Percentiles rank a stretch among this genome's conserved stretches.
These are phyloP conservation scores for Diaporthe longicolla DNA, from an alignment of 2,329 filamentous ascomycete genomes.

Conservation along the genomic window DNA sequence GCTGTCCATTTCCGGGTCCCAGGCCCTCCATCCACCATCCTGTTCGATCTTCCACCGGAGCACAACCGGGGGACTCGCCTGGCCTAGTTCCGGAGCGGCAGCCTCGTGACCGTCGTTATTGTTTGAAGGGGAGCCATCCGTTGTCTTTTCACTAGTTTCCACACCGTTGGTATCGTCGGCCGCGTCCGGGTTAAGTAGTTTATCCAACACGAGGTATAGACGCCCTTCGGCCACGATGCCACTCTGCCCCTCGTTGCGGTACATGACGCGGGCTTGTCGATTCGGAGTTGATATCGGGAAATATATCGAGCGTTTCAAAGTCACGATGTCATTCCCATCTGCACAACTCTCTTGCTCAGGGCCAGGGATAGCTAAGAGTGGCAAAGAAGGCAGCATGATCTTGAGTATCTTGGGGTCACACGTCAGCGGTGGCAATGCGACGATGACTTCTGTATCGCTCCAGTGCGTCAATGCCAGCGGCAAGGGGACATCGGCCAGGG, in stretches of 20 bases:
- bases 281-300: background rate
- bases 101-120: background rate
- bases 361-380: background rate
- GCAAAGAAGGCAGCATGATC: background rate
- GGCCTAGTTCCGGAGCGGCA: background rate
- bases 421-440: constrained; percentile 20
- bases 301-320: background rate
- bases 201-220: background rate
- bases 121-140: no score
- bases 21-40: constrained; percentile 3
- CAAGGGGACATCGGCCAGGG: background rate
- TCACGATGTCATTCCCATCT: background rate
- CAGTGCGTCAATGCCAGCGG: constrained; percentile 24
- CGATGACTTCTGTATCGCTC: constrained; percentile 11
- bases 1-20: background rate
- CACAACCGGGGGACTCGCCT: background rate
- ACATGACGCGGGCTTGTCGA: background rate
- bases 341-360: rapidly evolving
- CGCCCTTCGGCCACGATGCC: background rate
- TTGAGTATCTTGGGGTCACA: constrained; percentile 28
- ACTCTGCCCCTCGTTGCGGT: background rate
- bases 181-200: background rate
- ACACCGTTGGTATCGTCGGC: no score
- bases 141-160: background rate
- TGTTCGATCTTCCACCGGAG: constrained; percentile 10